Evolutionary conservation across 371 early-diverging fungal species (phyloP), one percentile per base, ranked within the genome.

Genomic region (Syncephalastrum sp.): DNA sequence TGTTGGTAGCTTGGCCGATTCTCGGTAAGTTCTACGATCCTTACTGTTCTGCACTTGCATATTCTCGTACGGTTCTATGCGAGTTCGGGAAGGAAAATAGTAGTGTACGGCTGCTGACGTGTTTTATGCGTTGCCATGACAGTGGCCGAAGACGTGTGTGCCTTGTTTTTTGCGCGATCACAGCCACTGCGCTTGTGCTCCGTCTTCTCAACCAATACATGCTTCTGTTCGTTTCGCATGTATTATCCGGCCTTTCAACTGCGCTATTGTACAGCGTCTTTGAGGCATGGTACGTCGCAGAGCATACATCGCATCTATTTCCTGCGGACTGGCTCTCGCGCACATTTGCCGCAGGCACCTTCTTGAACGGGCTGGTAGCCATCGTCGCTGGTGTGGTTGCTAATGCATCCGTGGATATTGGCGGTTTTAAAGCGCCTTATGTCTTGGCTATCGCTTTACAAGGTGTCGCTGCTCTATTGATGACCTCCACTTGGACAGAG

Each of bases 201-300:
- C 86, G 86, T 50, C 61, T 83, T n/a, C 67, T 77, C 6, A 54
- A 68, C 27, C 68, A 64, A 17, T 88, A 82, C 54, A 56, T 64
- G 5, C 64, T 88, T 5, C 65, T 91, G 46, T 57, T 88, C 25
- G 29, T 84, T 41, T 88, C 88, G 4, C 87, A 90, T 57, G 27
- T 91, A 15, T 54, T 87, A 8, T 85, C 88, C 14, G 91, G 92
- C 1, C 68, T 89, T 21, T 68, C 84, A 14, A 86, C 90, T 0
- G 88, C 90, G 0, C 66, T 91, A 17, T 66, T 88, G 16, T 88
- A 85, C 59, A 82, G 86, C 19, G 89, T 87, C 16, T 91, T 91
- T 74, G 92, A 91, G 65, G 79, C 89, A 8, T 92, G 92, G 92
- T 86, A 89, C 75, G 85, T 90, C 27, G 74, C 81, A 15, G 90